Base-by-base conservation (phyloP, 306 rosid genomes). In the Vigna angularis region DNA sequence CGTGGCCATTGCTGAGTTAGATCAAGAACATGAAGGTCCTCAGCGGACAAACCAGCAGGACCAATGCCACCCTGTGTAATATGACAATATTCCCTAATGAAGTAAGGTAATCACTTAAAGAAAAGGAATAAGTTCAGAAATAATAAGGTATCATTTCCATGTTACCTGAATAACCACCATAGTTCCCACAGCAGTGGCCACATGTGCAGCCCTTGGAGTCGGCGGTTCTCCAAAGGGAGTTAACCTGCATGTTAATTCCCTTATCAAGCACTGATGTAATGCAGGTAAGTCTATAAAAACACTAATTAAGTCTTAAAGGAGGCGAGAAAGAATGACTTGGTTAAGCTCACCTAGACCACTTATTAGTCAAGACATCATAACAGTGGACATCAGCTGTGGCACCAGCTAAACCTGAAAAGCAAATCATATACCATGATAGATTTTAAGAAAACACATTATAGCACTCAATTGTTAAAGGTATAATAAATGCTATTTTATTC, bases 331-430 rank as follows among this genome's bases (percentile, higher is more conserved):
- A 81, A 66, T 58, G 67, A 73, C 45, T 42, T 44, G 65, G 53
- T 64, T 45, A 74, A 80, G 83, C 90, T 84, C 85, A 96, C 99
- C 99, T 90, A 63, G 99, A 96, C 99, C 99, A 96, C 83, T 96
- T 93, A 86, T 96, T 96, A 70, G 94, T 90, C 74, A 96, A 85
- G 50, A 93, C 97, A 70, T 96, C 99, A 55, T 91, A 96, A 83
- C 97, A 96, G 80, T 96, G 99, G 78, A 96, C 99, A 83, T 96
- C 99, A 72, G 99, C 99, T 3, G 99, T 96, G 68, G 99, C 99
- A 83, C 99, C 99, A 7, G 99, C 99, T 76, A 96, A 90, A 74
- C 99, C 99, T 96, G 97, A 88, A 89, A 86, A 55, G 53, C 58
- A 89, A 70, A 85, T 79, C 70, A 56, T 75, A 81, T 48, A 50